These are phyloP conservation scores for Fusarium multiceps DNA, from an alignment of 2,329 filamentous ascomycete species.

Conservation along the genomic window DNA sequence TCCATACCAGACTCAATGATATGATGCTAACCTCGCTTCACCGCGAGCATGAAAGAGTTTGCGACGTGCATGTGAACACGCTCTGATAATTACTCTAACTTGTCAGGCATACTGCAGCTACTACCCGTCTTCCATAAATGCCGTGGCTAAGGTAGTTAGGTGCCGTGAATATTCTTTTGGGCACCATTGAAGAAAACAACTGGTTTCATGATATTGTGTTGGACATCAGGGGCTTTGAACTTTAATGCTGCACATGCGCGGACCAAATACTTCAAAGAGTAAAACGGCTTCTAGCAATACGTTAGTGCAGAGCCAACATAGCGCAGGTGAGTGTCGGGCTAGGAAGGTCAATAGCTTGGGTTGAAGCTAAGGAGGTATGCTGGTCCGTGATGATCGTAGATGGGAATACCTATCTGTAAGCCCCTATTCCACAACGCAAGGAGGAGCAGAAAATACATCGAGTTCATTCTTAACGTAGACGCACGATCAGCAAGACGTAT, in stretches of 20 bases:
- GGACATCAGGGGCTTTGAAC: not conserved
- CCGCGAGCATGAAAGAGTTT: not conserved
- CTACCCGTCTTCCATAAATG: not conserved
- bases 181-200: not conserved
- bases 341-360: not conserved
- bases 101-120: not conserved
- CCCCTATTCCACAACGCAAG: not conserved
- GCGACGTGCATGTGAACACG: conserved; percentile 10
- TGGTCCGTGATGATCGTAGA: not conserved
- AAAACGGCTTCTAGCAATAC: not conserved
- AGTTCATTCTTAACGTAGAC: not conserved
- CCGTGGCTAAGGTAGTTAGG: not conserved
- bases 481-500: not conserved
- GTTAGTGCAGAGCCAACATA: not conserved
- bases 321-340: not conserved
- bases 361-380: not conserved
- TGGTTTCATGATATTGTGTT: not conserved
- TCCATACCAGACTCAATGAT: conserved; percentile 1
- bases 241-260: not conserved
- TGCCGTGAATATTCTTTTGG: not conserved
- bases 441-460: not conserved
- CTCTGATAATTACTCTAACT: not conserved
- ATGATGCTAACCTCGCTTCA: conserved; percentile 4
- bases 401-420: not conserved
- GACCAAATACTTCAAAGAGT: conserved; percentile 8